phyloP scores from a whole-genome alignment of 2,329 filamentous ascomycete species.

The Clonostachys byssicola region DNA sequence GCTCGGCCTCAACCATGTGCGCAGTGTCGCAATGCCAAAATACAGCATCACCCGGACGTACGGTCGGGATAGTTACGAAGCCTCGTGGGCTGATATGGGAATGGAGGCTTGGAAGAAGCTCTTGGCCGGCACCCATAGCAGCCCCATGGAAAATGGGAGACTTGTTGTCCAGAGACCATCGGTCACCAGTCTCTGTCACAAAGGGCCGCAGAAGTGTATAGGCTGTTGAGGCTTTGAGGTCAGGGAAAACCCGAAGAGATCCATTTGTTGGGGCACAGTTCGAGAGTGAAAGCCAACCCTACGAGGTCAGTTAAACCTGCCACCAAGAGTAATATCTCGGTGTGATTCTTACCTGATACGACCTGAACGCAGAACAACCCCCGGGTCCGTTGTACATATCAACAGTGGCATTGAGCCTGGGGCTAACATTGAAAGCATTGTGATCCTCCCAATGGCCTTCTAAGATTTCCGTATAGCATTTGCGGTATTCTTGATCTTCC shows the following conservation, averaged over 20 bases:
- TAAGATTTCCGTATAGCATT: slow-evolving; percentile 63
- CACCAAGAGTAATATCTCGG: too few species aligned
- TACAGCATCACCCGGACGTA: slow-evolving; percentile 68
- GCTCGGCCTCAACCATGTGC: slow-evolving; percentile 73
- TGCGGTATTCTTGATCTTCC: slow-evolving; percentile 60
- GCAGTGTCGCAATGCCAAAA: slow-evolving; percentile 74
- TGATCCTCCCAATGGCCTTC: slow-evolving; percentile 72
- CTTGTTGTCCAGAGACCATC: slow-evolving; percentile 20
- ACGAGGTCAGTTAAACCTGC: too few species aligned
- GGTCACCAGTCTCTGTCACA: slow-evolving; percentile 47
- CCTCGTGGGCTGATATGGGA: slow-evolving; percentile 62
- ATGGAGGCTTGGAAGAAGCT: slow-evolving; percentile 57
- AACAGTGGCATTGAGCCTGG: slow-evolving; percentile 57
- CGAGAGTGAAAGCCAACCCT: slow-evolving; percentile 73
- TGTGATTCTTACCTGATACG: slow-evolving; percentile 52
- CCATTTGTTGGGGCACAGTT: slow-evolving; percentile 65
- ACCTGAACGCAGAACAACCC: slow-evolving; percentile 73
- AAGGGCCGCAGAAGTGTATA: slow-evolving; percentile 78
- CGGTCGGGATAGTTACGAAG: slow-evolving; percentile 61
- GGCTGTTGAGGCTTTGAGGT: slow-evolving; percentile 65
- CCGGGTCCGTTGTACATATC: slow-evolving; percentile 75
- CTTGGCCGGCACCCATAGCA: slow-evolving; percentile 59
- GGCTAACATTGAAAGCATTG: slow-evolving; percentile 70
- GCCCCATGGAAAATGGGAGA: slow-evolving; percentile 62
- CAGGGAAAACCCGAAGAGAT: slow-evolving; percentile 71